Percentiles rank a stretch among this genome's conserved stretches.
phyloP scores from a whole-genome alignment of 2,329 filamentous ascomycete genomes.

The Nothopassalora personata region DNA sequence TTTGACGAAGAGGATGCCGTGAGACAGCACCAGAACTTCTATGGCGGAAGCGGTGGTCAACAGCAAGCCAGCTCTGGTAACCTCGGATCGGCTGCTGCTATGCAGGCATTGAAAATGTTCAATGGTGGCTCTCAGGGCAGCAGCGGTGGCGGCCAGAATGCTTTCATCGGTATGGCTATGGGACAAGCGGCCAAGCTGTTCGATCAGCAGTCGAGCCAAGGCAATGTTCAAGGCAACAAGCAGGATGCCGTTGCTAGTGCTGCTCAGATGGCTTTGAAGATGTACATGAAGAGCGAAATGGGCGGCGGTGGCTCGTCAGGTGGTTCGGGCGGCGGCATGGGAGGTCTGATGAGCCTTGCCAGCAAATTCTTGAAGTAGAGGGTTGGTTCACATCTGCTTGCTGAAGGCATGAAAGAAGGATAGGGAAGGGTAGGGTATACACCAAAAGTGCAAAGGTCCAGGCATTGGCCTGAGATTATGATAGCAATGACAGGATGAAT shows the following conservation, averaged over 20 bases:
- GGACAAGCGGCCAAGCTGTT: conserved; percentile 76
- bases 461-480: background rate
- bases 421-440: background rate
- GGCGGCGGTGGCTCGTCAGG: conserved; percentile 44
- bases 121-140: conserved; percentile 30
- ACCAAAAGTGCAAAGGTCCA: background rate
- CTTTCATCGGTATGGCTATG: conserved; percentile 58
- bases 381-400: background rate
- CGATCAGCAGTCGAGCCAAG: conserved; percentile 52
- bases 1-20: conserved; percentile 64
- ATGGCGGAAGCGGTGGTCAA: conserved; percentile 49
- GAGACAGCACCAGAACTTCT: conserved; percentile 69
- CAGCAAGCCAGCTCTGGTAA: conserved; percentile 42
- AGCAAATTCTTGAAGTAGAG: conserved; percentile 52
- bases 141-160: conserved; percentile 59
- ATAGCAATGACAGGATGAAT: background rate
- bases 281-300: conserved; percentile 76
- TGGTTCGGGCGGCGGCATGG: conserved; percentile 31
- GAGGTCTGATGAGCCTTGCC: conserved; percentile 53
- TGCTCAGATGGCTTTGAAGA: conserved; percentile 80
- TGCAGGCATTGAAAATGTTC: conserved; percentile 80
- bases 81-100: conserved; percentile 66
- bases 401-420: background rate
- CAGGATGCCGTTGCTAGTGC: conserved; percentile 73
- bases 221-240: conserved; percentile 61